These are phyloP conservation scores for Botrytis pseudocinerea DNA, from an alignment of 2,329 filamentous ascomycete genomes.

Conservation along the genomic window DNA sequence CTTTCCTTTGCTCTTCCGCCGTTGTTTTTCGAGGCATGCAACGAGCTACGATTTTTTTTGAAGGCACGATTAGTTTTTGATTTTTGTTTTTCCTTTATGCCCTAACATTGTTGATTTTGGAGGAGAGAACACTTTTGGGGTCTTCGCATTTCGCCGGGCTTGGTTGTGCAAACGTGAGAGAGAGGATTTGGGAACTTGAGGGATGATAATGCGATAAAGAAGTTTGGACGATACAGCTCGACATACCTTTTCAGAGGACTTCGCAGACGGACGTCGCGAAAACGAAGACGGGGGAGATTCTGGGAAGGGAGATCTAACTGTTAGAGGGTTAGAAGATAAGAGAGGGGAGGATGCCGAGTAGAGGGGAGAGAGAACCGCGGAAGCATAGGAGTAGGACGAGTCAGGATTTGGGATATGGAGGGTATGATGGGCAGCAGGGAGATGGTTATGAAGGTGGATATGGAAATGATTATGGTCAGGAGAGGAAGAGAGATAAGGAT, in stretches of 20 bases:
- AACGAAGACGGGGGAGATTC: not conserved
- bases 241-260: not conserved
- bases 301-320: not conserved
- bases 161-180: not conserved
- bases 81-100: not conserved
- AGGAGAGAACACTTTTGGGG: not conserved
- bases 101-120: not conserved
- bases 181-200: not conserved
- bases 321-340: not conserved
- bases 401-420: conserved; percentile 12
- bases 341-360: conserved; percentile 16
- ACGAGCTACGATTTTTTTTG: conserved; percentile 4
- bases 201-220: conserved; percentile 19
- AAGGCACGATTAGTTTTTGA: not conserved
- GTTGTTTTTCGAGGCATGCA: not conserved
- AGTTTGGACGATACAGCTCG: not conserved
- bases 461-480: conserved; percentile 5
- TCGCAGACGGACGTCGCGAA: not conserved
- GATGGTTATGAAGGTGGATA: not conserved
- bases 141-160: not conserved
- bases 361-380: conserved; percentile 10
- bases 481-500: conserved; percentile 2
- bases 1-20: not conserved
- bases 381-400: conserved; percentile 18
- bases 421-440: not conserved